phyloP scores from a whole-genome alignment of 2,329 filamentous ascomycete species.

The Monosporascus sp. region DNA sequence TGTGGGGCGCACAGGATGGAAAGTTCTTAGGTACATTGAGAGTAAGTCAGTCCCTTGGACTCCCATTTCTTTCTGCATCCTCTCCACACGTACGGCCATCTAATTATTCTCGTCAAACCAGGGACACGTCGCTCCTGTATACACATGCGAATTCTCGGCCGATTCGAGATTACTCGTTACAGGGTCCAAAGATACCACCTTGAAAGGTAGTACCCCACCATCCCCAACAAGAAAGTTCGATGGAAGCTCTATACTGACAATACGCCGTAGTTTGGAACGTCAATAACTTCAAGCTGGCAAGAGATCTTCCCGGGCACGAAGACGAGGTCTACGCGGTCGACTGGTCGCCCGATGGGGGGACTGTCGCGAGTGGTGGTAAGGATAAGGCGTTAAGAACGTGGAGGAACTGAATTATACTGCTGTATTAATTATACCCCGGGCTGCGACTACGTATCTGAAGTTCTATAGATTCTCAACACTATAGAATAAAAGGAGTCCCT shows the following conservation, averaged over 20 bases:
- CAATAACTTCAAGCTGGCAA: conserved; percentile 70
- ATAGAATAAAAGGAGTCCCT: too few species aligned
- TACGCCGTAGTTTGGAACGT: conserved; percentile 70
- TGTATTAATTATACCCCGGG: background rate
- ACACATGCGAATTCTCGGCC: conserved; percentile 86
- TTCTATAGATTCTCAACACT: background rate
- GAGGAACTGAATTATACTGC: conserved; percentile 45
- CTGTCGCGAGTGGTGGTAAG: conserved; percentile 86
- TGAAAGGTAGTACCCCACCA: conserved; percentile 47
- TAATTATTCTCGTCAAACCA: conserved; percentile 2
- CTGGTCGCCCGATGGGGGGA: conserved; percentile 87
- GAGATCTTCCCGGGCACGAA: conserved; percentile 80
- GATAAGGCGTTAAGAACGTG: conserved; percentile 73
- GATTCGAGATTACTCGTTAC: conserved; percentile 79
- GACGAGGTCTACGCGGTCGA: conserved; percentile 94
- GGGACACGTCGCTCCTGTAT: conserved; percentile 63
- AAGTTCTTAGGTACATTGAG: conserved; percentile 83
- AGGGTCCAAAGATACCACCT: conserved; percentile 82
- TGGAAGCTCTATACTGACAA: background rate
- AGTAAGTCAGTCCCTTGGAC: conserved; percentile 47
- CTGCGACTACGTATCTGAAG: background rate
- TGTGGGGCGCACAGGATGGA: conserved; percentile 72
- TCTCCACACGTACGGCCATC: background rate
- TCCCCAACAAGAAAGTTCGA: conserved; percentile 1
- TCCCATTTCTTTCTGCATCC: background rate